Evolutionary conservation across 163 green algal genomes (phyloP).

Genomic region (Volvox carteri): DNA sequence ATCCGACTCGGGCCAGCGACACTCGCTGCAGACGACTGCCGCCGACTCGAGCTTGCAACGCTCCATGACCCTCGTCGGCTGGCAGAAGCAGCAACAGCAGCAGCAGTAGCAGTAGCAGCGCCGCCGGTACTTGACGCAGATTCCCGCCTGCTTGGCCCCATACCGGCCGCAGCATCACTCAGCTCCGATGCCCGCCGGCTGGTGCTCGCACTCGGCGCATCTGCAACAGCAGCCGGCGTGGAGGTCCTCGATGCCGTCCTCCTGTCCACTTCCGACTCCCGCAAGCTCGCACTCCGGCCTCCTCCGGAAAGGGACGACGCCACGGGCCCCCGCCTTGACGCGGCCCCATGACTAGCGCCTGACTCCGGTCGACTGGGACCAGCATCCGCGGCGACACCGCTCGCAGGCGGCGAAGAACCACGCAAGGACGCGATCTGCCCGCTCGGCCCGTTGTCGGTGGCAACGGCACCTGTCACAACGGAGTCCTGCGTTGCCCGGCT

Average conservation of each 20-base stretch:
- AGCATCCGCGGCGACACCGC: not conserved
- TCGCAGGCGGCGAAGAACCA: too few relatives aligned
- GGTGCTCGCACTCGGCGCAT: not conserved
- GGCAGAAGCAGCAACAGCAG: not conserved
- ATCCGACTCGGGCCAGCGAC: not conserved
- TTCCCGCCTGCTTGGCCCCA: not conserved
- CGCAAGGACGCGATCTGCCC: too few relatives aligned
- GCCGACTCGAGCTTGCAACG: not conserved
- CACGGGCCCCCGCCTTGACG: not conserved
- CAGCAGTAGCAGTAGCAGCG: not conserved
- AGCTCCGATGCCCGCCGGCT: conserved; percentile 10
- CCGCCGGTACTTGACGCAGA: not conserved
- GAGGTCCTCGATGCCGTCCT: not conserved
- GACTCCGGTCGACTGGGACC: not conserved
- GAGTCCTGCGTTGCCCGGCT: not conserved
- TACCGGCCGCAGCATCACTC: not conserved
- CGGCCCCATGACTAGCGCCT: not conserved
- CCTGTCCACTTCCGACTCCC: not conserved
- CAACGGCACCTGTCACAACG: too few relatives aligned
- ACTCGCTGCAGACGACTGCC: not conserved
- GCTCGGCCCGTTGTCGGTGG: too few relatives aligned
- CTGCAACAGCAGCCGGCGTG: not conserved
- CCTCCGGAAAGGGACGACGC: not conserved
- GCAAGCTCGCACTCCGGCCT: not conserved
- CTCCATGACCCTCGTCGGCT: not conserved